Base-by-base conservation (phyloP, 306 rosid genomes). In the Casuarina equisetifolia region DNA sequence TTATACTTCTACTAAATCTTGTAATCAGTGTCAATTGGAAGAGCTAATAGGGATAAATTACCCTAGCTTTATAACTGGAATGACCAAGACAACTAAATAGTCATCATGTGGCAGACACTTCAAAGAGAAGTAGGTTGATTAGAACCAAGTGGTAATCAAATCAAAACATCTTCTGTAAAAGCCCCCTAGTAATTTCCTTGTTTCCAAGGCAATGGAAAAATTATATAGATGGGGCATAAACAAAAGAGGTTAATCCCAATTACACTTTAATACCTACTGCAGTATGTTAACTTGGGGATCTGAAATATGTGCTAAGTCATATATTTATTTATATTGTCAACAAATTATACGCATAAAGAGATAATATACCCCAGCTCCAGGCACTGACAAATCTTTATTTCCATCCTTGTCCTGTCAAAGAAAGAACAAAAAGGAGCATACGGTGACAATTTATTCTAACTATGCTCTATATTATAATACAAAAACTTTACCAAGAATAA, bases 341-440 rank as follows among this genome's bases (percentile, higher is more conserved):
- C 44, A 66, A 48, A 72, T 74, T 77, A 39, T 68, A 83, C 68
- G 64, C 36, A 80, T 20, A 59, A 36, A 54, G 55, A 49, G 59
- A 80, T 49, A 74, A 57, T 85, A 76, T 93, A 95, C 99, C 98
- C 98, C 99, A 74, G 99, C 99, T 84, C 92, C 99, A 88, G 97
- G 99, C 15, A 85, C 98, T 0, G 97, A 93, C 83, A 91, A 81
- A 79, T 92, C 99, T 82, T 86, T 92, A 83, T 77, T 85, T 69
- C 86, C 90, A 72, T 86, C 89, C 69, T 85, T 91, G 80, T 84
- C 97, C 99, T 95, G 84, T 79, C 71, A 69, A 84, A 69, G 52
- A 69, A 85, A 88, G 84, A 76, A 49, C 78, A 83, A 72, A 25
- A 84, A 76, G 53, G 69, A 42, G 73, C 17, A 64, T 80, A 44